Conservation (phyloP, 1,284 basidiomycete species). For the Vanrija humicola region DNA sequence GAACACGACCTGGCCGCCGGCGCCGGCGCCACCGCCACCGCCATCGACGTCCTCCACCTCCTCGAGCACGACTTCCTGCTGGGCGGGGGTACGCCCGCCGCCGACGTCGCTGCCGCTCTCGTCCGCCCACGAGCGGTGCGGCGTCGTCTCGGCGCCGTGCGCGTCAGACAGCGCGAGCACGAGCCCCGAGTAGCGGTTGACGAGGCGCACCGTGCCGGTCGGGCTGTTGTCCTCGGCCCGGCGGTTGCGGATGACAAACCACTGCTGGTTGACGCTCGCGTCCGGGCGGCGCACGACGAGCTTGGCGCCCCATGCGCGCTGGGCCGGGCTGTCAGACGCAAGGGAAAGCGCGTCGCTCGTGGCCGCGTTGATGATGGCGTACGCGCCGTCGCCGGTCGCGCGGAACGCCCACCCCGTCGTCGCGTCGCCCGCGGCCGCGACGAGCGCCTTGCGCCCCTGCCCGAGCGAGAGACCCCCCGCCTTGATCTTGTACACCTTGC, state of each 20-base stretch:
- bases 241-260: conserved; percentile 12
- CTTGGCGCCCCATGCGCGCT: conserved; percentile 6
- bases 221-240: background rate
- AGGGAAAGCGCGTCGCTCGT: conserved; percentile 8
- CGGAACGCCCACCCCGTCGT: background rate
- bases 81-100: background rate
- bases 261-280: conserved; percentile 4
- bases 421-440: too few relatives aligned
- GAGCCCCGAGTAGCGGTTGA: conserved; percentile 14
- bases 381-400: conserved; percentile 5
- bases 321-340: too few relatives aligned
- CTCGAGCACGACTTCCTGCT: background rate
- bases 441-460: background rate
- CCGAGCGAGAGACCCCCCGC: background rate
- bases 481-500: conserved; percentile 1
- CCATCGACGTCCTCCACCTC: background rate
- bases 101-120: background rate
- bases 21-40: too few relatives aligned
- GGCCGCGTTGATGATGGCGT: background rate
- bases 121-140: conserved; percentile 2
- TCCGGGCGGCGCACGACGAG: background rate
- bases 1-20: too few relatives aligned
- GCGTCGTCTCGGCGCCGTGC: conserved; percentile 1
- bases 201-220: conserved; percentile 2
- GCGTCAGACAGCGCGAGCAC: background rate